Conservation (phyloP, 306 rosid genomes). For the Fagus crenata region DNA sequence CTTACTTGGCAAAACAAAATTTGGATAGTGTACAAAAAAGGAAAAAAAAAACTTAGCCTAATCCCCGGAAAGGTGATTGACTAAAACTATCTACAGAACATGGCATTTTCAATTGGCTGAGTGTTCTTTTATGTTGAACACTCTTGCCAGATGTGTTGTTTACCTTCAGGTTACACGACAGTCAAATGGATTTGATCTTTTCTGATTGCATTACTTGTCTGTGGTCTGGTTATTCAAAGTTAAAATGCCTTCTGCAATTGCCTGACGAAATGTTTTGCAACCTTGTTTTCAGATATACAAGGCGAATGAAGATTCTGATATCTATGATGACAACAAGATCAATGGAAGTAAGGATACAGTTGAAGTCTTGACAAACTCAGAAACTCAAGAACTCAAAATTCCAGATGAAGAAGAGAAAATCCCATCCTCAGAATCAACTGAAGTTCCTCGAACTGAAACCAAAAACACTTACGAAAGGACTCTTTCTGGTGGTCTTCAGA, state of each 20-base stretch:
- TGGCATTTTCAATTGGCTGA: not conserved
- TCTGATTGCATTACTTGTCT: not conserved
- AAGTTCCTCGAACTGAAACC: conserved; percentile 25
- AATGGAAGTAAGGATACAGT: conserved; percentile 13
- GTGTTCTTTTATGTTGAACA: not conserved
- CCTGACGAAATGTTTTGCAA: conserved; percentile 13
- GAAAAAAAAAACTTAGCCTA: not conserved
- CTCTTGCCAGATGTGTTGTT: not conserved
- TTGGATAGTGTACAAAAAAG: not conserved
- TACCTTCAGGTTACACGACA: not conserved
- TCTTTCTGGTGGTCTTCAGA: conserved; percentile 88
- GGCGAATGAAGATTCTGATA: conserved; percentile 57
- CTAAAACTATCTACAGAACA: not conserved
- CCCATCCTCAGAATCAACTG: conserved; percentile 31
- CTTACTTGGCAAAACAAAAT: not conserved
- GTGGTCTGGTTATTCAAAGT: not conserved
- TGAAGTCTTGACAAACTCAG: conserved; percentile 21
- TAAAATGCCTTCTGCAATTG: not conserved
- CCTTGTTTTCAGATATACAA: conserved; percentile 53
- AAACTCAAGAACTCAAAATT: conserved; percentile 21
- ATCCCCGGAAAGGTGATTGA: conserved; percentile 5
- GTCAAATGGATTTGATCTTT: not conserved
- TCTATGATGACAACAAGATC: conserved; percentile 45
- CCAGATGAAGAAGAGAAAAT: conserved; percentile 41
- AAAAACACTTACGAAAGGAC: conserved; percentile 56